Percentiles rank a stretch among this genome's conserved stretches.
phyloP scores from a whole-genome alignment of 768 basidiomycete genomes.

The Phylloporus sp. region DNA sequence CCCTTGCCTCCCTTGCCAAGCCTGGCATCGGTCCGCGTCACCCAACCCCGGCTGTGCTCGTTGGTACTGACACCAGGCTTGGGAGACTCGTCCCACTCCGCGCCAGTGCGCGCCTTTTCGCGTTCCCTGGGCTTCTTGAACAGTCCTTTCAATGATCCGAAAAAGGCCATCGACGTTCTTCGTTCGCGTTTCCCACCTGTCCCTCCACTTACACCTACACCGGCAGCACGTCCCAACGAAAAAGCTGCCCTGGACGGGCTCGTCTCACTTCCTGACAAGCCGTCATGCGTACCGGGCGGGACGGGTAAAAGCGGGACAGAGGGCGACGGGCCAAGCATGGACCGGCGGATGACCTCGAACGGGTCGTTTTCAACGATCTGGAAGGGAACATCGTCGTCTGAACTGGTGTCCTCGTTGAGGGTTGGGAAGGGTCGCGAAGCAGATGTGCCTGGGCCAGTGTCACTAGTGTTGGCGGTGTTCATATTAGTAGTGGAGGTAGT shows the following conservation, averaged over 20 bases:
- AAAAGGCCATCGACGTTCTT: slow-evolving; percentile 18
- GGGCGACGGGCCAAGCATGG: slow-evolving; percentile 1
- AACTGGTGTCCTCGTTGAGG: slow-evolving; percentile 11
- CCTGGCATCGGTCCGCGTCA: slow-evolving; percentile 28
- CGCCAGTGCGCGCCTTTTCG: background rate
- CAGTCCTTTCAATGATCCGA: slow-evolving; percentile 26
- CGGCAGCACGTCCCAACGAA: background rate
- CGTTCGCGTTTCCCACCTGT: slow-evolving; percentile 15
- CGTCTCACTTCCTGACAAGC: background rate
- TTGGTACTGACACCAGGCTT: background rate
- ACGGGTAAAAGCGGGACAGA: background rate
- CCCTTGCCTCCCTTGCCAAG: slow-evolving; percentile 3
- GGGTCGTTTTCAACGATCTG: slow-evolving; percentile 25
- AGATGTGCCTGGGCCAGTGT: background rate
- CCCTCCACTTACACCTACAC: background rate
- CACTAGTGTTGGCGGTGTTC: background rate
- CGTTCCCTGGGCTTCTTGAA: slow-evolving; percentile 23
- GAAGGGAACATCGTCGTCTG: slow-evolving; percentile 16
- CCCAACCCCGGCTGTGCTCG: slow-evolving; percentile 16
- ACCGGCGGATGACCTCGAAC: slow-evolving; percentile 16
- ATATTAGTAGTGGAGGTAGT: background rate
- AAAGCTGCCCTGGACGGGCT: background rate
- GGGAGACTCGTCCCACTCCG: slow-evolving; percentile 11
- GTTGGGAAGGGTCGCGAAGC: background rate
- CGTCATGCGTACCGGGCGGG: background rate